Evolutionary conservation across 495 filamentous ascomycete species (phyloP), one percentile per base, ranked within the genome.

Genomic region (Staphylotrichum tortipilum): DNA sequence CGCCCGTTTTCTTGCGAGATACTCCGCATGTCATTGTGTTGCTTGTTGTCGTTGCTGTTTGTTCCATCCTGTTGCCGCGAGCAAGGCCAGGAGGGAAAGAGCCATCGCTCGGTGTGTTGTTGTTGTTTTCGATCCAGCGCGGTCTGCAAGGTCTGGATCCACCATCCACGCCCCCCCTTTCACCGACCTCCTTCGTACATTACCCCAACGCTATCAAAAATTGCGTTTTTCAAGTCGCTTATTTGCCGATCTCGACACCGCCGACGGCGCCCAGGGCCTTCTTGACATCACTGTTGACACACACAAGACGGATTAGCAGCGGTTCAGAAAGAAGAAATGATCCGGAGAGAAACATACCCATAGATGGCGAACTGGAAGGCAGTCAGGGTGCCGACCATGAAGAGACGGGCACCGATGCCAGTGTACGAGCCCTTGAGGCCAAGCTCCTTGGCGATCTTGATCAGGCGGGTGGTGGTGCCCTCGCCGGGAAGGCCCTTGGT

Each of bases 341-440:
- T 31, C 8, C 3, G 14, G 29, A 14, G 14, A 9, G 15, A 40
- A 29, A 42, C 54, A 21, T 53, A 58, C 49, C 88, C 89, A 67
- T 96, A 96, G 75, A 97, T 97, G 61, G 91, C 89, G 69, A 97
- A 97, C 74, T 97, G 92, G 64, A 86, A 86, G 49, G 89, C 88
- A 51, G 89, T 95, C 50, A 94, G 65, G 48, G 81, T 85, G 61
- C 76, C 75, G 60, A 79, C 76, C 78, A 87, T 85, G 78, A 94
- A 90, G 50, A 95, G 76, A 80, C 89, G 83, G 57, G 92, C 89
- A 63, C 89, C 89, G 64, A 98, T 88, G 80, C 92, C 92, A 56
- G 78, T 77, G 75, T 86, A 98, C 33, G 80, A 86, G 66, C 92
- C 92, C 54, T 79, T 79, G 60, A 98, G 59, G 64, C 92, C 92